Evolutionary conservation across 2,329 filamentous ascomycete genomes (phyloP).

Genomic region (Colletotrichum tanaceti): DNA sequence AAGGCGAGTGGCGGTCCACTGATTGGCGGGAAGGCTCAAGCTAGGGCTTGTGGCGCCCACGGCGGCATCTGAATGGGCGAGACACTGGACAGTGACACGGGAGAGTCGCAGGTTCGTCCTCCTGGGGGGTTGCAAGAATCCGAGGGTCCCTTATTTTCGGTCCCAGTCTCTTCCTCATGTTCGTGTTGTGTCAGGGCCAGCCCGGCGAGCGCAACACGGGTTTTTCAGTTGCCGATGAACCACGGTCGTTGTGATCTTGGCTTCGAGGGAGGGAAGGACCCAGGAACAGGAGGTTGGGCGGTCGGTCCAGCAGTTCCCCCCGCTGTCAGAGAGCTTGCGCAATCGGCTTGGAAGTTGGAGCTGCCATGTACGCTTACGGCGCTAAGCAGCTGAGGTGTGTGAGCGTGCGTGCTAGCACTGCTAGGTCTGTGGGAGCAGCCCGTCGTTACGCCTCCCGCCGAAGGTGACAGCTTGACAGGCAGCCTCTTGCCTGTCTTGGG

Average conservation of each 20-base stretch:
- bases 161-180: slow-evolving; percentile 4
- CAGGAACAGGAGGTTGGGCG: slow-evolving; percentile 25
- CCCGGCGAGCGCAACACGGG: slow-evolving; percentile 16
- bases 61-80: slow-evolving; percentile 9
- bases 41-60: slow-evolving; percentile 20
- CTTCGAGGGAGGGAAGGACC: slow-evolving; percentile 35
- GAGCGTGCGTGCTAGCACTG: too few species aligned
- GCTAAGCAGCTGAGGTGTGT: background rate
- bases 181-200: slow-evolving; percentile 21
- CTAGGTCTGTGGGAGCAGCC: background rate
- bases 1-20: slow-evolving; percentile 8
- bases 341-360: slow-evolving; percentile 13
- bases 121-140: slow-evolving; percentile 17
- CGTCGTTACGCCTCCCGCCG: slow-evolving; percentile 11
- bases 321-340: slow-evolving; percentile 32
- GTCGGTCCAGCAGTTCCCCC: slow-evolving; percentile 27
- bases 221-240: slow-evolving; percentile 23
- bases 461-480: slow-evolving; percentile 21
- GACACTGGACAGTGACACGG: slow-evolving; percentile 10
- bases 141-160: slow-evolving; percentile 27
- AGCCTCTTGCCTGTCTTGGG: slow-evolving; percentile 11
- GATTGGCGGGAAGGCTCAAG: slow-evolving; percentile 12
- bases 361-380: background rate
- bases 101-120: slow-evolving; percentile 22
- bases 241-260: slow-evolving; percentile 21